phyloP scores from a whole-genome alignment of 768 basidiomycete species.

The Harrya chromipes region DNA sequence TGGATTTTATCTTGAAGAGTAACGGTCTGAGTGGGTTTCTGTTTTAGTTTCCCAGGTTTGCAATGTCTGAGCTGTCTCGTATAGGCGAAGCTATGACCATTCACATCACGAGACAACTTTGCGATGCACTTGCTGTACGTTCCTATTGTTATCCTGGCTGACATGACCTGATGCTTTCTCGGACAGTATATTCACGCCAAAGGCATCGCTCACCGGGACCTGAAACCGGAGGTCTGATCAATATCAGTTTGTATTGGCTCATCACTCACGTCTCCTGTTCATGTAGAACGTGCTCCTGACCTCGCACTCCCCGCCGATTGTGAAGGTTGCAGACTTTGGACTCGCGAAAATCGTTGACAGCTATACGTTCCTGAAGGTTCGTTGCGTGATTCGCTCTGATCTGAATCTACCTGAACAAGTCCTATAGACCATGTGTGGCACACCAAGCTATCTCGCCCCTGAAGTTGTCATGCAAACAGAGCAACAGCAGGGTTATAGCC shows the following conservation, averaged over 20 bases:
- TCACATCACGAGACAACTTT: slow-evolving; percentile 79
- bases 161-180: slow-evolving; percentile 1
- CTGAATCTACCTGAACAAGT: not conserved
- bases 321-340: slow-evolving; percentile 96
- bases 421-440: slow-evolving; percentile 88
- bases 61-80: not conserved
- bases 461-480: slow-evolving; percentile 74
- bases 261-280: slow-evolving; percentile 1
- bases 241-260: not conserved
- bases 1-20: slow-evolving; percentile 68
- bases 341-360: slow-evolving; percentile 89
- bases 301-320: slow-evolving; percentile 55
- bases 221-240: slow-evolving; percentile 76
- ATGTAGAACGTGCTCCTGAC: slow-evolving; percentile 82
- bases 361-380: slow-evolving; percentile 69
- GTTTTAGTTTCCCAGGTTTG: not conserved
- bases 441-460: slow-evolving; percentile 90
- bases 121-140: slow-evolving; percentile 69
- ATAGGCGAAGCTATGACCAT: slow-evolving; percentile 55
- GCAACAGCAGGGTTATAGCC: slow-evolving; percentile 69
- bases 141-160: not conserved
- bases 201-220: slow-evolving; percentile 88
- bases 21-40: slow-evolving; percentile 56
- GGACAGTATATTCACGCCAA: slow-evolving; percentile 62
- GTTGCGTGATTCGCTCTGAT: slow-evolving; percentile 18